Conservation (phyloP, 164 flowering plant genomes). For the Hamamelis virginiana region DNA sequence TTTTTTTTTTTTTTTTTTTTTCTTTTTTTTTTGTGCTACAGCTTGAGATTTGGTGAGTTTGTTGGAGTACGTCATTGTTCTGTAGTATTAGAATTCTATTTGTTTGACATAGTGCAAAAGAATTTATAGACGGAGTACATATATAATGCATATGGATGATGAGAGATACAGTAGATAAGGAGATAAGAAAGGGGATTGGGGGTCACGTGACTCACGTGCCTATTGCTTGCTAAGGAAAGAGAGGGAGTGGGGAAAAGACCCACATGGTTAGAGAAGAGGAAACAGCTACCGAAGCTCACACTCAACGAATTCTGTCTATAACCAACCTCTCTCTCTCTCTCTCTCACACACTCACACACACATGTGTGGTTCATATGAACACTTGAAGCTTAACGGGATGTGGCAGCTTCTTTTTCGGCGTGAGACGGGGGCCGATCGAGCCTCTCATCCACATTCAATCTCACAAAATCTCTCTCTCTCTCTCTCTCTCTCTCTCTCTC, state of each 20-base stretch:
- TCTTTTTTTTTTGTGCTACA: too few species aligned
- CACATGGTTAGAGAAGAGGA: background rate
- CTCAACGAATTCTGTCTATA: too few species aligned
- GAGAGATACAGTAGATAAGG: too few species aligned
- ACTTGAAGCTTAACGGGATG: conserved; percentile 1
- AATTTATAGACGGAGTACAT: too few species aligned
- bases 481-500: background rate
- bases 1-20: too few species aligned
- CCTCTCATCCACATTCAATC: background rate
- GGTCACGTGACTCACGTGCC: too few species aligned
- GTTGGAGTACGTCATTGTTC: too few species aligned
- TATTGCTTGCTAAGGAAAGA: background rate
- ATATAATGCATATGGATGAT: too few species aligned
- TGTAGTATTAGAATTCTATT: too few species aligned
- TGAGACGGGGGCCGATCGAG: conserved; percentile 12
- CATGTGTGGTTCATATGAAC: background rate
- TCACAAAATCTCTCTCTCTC: background rate
- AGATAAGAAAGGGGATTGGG: too few species aligned
- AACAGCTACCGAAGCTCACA: background rate
- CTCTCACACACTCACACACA: background rate
- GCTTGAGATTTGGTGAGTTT: too few species aligned
- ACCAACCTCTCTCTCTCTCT: background rate
- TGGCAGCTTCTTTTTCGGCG: conserved; percentile 27
- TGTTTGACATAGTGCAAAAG: too few species aligned
- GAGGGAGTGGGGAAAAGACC: background rate